Evolutionary conservation across 106 monocot genomes (phyloP).

Genomic region (Ottelia alismoides): DNA sequence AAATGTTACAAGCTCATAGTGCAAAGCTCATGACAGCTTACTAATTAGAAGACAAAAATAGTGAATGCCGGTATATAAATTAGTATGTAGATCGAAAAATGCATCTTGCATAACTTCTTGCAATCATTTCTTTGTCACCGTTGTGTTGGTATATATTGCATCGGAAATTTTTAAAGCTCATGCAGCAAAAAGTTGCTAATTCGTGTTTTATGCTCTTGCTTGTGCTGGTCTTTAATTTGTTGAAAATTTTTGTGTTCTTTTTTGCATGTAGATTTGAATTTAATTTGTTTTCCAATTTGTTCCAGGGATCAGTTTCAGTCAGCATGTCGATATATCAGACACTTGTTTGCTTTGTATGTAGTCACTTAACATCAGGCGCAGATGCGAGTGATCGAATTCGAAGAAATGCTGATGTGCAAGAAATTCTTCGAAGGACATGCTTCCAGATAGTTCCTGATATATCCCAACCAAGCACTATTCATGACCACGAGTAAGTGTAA

Average conservation of each 20-base stretch:
- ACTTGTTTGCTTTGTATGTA: conserved; percentile 74
- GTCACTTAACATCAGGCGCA: conserved; percentile 69
- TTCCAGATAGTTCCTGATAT: conserved; percentile 28
- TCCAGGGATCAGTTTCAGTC: conserved; percentile 83
- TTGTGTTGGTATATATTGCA: background rate
- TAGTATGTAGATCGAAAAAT: too few relatives aligned
- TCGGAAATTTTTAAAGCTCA: background rate
- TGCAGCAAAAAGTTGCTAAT: background rate
- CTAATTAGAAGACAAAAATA: too few relatives aligned
- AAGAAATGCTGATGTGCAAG: conserved; percentile 81
- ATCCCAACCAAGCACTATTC: conserved; percentile 51
- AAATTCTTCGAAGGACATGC: conserved; percentile 66
- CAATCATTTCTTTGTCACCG: background rate
- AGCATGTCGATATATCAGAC: conserved; percentile 97
- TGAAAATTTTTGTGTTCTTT: background rate
- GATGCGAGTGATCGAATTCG: conserved; percentile 50
- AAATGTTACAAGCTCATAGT: too few relatives aligned
- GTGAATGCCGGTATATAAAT: too few relatives aligned
- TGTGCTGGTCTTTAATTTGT: background rate
- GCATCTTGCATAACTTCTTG: too few relatives aligned
- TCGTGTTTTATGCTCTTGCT: background rate
- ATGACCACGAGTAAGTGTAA: conserved; percentile 78
- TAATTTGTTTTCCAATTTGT: conserved; percentile 4
- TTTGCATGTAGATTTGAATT: background rate
- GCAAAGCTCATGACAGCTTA: too few relatives aligned